Percentiles rank a stretch among this genome's conserved stretches.
Evolutionary conservation across 768 basidiomycete species (phyloP).

Genomic region (Fistulinella prunicolor): DNA sequence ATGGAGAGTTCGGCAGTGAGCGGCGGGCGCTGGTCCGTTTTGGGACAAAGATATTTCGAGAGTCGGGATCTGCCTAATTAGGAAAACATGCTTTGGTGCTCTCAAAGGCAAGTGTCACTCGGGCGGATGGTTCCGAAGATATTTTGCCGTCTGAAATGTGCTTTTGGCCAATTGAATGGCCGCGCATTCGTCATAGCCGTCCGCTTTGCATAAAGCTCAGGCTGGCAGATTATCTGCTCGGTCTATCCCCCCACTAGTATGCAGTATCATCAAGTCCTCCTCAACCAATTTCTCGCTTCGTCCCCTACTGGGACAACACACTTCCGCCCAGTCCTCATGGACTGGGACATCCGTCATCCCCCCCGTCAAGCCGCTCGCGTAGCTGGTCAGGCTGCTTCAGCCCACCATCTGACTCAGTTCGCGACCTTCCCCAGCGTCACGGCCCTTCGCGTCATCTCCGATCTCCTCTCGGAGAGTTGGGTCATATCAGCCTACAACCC

Average conservation of each 20-base stretch:
- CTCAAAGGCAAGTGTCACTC: constrained; percentile 17
- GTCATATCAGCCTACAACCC: constrained; percentile 40
- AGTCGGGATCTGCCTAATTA: not conserved
- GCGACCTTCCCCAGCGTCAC: constrained; percentile 44
- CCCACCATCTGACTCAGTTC: constrained; percentile 34
- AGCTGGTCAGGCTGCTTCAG: constrained; percentile 2
- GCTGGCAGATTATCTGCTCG: not conserved
- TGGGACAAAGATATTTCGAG: not conserved
- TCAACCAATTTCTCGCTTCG: constrained; percentile 19
- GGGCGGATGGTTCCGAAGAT: constrained; percentile 6
- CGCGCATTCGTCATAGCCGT: not conserved
- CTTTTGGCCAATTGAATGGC: not conserved
- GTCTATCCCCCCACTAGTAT: not conserved
- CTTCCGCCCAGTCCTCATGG: constrained; percentile 24
- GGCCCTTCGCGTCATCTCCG: constrained; percentile 43
- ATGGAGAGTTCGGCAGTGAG: too few relatives aligned
- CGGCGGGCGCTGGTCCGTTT: not conserved
- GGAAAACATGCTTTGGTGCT: too few relatives aligned
- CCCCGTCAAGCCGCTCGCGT: constrained; percentile 30
- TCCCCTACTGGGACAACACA: constrained; percentile 10
- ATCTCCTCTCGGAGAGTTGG: constrained; percentile 45
- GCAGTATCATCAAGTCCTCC: constrained; percentile 11
- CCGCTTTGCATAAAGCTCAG: constrained; percentile 17
- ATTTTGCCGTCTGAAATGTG: not conserved
- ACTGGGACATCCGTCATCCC: constrained; percentile 52